phyloP scores from a whole-genome alignment of 2,329 filamentous ascomycete species.

The Fonsecaea pugnacius region DNA sequence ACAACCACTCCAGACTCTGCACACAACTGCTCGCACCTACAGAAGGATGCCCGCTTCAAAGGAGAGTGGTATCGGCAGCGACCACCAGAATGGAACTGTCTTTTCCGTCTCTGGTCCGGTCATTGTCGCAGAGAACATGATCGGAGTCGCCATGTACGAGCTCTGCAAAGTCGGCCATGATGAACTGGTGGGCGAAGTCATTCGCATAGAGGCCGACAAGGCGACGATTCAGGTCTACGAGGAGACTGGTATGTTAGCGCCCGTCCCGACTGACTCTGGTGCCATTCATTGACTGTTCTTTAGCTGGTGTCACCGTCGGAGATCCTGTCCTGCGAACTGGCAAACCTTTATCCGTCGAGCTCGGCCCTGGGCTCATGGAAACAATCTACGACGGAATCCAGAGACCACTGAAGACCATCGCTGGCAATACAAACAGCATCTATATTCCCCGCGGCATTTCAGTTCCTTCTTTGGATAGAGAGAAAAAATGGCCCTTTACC shows the following conservation, averaged over 20 bases:
- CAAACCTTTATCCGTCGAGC: slow-evolving; percentile 95
- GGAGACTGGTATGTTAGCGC: slow-evolving; percentile 73
- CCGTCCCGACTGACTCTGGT: slow-evolving; percentile 23
- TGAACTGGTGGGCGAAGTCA: slow-evolving; percentile 92
- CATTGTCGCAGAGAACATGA: slow-evolving; percentile 97
- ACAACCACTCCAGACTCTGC: slow-evolving; percentile 38
- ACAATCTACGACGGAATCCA: slow-evolving; percentile 99
- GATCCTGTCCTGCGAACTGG: slow-evolving; percentile 89
- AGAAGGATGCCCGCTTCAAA: slow-evolving; percentile 50
- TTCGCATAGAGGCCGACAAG: slow-evolving; percentile 94
- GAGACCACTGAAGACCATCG: slow-evolving; percentile 85
- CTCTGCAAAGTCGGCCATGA: slow-evolving; percentile 93
- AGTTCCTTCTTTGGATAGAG: slow-evolving; percentile 82
- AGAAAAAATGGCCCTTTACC: slow-evolving; percentile 95
- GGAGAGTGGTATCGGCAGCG: slow-evolving; percentile 53
- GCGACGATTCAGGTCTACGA: slow-evolving; percentile 99
- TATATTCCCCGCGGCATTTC: slow-evolving; percentile 96
- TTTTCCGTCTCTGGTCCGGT: slow-evolving; percentile 83
- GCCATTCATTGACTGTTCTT: slow-evolving; percentile 22
- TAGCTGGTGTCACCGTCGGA: slow-evolving; percentile 92
- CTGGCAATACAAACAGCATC: slow-evolving; percentile 78
- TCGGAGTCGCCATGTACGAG: slow-evolving; percentile 99
- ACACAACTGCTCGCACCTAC: slow-evolving; percentile 40
- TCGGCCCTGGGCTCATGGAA: slow-evolving; percentile 95
- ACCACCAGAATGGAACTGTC: slow-evolving; percentile 66